Evolutionary conservation across 23 red algal species (phyloP).

Genomic region (Cyanidiococcus yangmingshanensis): DNA sequence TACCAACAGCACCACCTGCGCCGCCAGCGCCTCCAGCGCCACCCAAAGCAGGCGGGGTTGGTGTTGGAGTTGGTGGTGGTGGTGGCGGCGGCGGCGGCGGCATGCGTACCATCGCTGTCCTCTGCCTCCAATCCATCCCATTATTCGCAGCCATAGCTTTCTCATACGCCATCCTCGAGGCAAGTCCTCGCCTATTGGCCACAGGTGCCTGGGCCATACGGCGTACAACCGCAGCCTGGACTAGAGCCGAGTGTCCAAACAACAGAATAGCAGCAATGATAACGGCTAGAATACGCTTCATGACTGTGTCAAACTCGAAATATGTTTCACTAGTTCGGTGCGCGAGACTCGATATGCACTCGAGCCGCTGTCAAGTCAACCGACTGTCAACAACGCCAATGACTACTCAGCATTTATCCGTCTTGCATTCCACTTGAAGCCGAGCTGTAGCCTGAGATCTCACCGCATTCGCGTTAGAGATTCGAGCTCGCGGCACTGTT

Average conservation of each 20-base stretch:
- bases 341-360: too few relatives aligned
- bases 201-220: not conserved
- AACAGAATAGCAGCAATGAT: not conserved
- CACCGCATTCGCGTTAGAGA: too few relatives aligned
- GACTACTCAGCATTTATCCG: too few relatives aligned
- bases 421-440: too few relatives aligned
- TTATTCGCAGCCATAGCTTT: too few relatives aligned
- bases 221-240: not conserved
- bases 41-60: not conserved
- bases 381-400: too few relatives aligned
- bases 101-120: not conserved
- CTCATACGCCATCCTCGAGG: not conserved
- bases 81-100: slow-evolving; percentile 1
- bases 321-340: too few relatives aligned
- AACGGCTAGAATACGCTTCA: not conserved
- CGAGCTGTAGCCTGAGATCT: too few relatives aligned
- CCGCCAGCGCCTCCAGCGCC: not conserved
- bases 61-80: not conserved
- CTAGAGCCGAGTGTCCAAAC: not conserved
- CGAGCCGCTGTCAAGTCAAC: too few relatives aligned
- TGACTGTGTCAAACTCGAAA: too few relatives aligned
- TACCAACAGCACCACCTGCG: not conserved
- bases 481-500: too few relatives aligned
- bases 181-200: not conserved
- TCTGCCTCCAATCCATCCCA: not conserved